Evolutionary conservation across 371 early-diverging fungal species (phyloP), one percentile per base, ranked within the genome.

Genomic region (Catenaria anguillulae): DNA sequence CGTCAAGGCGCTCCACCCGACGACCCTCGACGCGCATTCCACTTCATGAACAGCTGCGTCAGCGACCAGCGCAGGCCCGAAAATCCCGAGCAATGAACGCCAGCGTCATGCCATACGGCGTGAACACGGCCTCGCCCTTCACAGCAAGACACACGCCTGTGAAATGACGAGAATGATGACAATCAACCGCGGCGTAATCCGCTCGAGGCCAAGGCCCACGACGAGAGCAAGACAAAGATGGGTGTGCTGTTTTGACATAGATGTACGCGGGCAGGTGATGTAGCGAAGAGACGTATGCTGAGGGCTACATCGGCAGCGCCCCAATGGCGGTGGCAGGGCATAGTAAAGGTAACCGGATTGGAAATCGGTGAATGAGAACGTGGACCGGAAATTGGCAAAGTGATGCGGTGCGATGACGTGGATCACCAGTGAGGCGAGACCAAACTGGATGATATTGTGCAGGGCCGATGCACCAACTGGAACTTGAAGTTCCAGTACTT

Each of bases 61-160:
- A 58, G 43, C 31, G 59, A 24, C 59, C 59, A 58, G 24, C 59
- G 33, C 29, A 58, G 8, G n/a, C 59, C 59, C 21, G 21, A 6
- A 29, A 8, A 58, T 13, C 29, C 59, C 15, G 59, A 15, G 59
- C 59, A 15, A 8, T 13, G 17, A 42, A 1, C 21, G 42, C 59
- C 6, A 6, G 15, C n/a, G n/a, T 13, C 35, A 58, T 6, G 35
- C 43, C 59, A 4, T 8, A 15, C 4, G 26, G 29, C 15, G n/a
- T 31, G 17, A 37, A 58, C 6, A 2, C 1, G n/a, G 42, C 31
- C 15, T 58, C 40, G 31, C 43, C 59, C 59, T 24, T 17, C 8
- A 58, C 59, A 45, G 59, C 36, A 10, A 58, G 15, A 26, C 26
- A n/a, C 29, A 58, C 59, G 26, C 59, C 59, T 26, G 26, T 29